Evolutionary conservation across 495 filamentous ascomycete species (phyloP).

Genomic region (Trichoderma reesei): DNA sequence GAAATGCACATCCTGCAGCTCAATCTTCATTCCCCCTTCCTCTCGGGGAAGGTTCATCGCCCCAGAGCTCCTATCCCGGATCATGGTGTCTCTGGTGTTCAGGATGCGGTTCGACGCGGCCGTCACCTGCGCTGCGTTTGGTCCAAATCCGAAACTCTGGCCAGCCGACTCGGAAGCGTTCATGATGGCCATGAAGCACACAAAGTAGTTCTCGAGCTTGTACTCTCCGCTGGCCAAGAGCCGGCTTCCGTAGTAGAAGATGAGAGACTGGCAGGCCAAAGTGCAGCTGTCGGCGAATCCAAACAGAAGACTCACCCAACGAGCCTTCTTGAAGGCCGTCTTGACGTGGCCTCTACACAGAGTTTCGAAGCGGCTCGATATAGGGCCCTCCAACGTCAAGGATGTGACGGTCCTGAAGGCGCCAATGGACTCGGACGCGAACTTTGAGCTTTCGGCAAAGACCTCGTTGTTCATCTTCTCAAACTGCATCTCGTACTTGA

Average conservation of each 20-base stretch:
- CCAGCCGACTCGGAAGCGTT: slow-evolving; percentile 38
- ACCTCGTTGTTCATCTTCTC: slow-evolving; percentile 45
- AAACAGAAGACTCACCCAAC: slow-evolving; percentile 34
- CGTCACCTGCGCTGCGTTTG: slow-evolving; percentile 38
- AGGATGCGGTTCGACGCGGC: slow-evolving; percentile 38
- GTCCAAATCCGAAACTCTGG: slow-evolving; percentile 37
- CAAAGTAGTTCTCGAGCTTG: slow-evolving; percentile 26
- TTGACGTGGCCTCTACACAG: slow-evolving; percentile 31
- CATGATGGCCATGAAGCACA: slow-evolving; percentile 40
- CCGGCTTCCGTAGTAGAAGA: slow-evolving; percentile 41
- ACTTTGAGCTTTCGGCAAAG: slow-evolving; percentile 48
- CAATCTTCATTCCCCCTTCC: slow-evolving; percentile 41
- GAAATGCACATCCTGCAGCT: slow-evolving; percentile 49
- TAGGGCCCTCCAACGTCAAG: slow-evolving; percentile 46
- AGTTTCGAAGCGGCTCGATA: slow-evolving; percentile 33
- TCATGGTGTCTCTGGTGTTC: slow-evolving; percentile 26
- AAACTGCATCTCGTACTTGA: slow-evolving; percentile 47
- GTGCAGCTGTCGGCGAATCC: slow-evolving; percentile 34
- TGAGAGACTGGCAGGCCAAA: slow-evolving; percentile 37
- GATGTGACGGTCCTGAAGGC: slow-evolving; percentile 49
- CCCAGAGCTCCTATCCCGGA: slow-evolving; percentile 16
- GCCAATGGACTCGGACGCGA: slow-evolving; percentile 50
- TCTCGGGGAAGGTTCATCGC: slow-evolving; percentile 25
- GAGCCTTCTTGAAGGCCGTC: slow-evolving; percentile 33
- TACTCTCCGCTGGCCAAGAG: slow-evolving; percentile 32